Percentiles rank a stretch among this genome's conserved stretches.
Evolutionary conservation across 495 filamentous ascomycete species (phyloP).

Genomic region (Aspergillus homomorphus): DNA sequence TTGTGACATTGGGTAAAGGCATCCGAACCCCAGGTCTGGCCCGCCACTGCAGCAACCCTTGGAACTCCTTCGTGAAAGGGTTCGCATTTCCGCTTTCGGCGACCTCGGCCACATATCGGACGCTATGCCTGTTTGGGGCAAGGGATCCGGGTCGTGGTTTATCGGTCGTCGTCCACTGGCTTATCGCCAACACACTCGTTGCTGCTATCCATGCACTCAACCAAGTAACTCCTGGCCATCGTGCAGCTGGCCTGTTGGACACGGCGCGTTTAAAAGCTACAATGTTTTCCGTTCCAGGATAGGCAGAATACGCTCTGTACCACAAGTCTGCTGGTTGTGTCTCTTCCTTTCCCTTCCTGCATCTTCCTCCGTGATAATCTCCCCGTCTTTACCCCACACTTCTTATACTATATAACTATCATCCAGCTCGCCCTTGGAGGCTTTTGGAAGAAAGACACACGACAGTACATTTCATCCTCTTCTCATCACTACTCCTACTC

Average conservation of each 20-base stretch:
- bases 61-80: background rate
- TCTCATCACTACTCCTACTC: background rate
- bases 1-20: background rate
- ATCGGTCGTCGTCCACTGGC: constrained; percentile 5
- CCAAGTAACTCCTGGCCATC: too few relatives aligned
- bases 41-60: background rate
- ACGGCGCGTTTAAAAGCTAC: constrained; percentile 2
- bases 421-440: background rate
- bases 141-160: constrained; percentile 15
- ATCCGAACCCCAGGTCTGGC: background rate
- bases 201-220: background rate
- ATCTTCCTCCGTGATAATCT: background rate
- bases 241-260: background rate
- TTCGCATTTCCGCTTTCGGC: constrained; percentile 9
- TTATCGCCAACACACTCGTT: background rate
- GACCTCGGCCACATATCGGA: background rate
- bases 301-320: background rate
- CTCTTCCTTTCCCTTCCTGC: background rate
- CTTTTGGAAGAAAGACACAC: background rate
- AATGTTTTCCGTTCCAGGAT: background rate
- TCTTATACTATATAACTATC: background rate
- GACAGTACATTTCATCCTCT: background rate
- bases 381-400: background rate
- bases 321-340: background rate
- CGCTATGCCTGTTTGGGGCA: constrained; percentile 12